A percentile compares a stretch with the other conserved stretches of the same genome.
Conservation (phyloP, 441 rosid genomes). For the Gossypium schwendimanii region DNA sequence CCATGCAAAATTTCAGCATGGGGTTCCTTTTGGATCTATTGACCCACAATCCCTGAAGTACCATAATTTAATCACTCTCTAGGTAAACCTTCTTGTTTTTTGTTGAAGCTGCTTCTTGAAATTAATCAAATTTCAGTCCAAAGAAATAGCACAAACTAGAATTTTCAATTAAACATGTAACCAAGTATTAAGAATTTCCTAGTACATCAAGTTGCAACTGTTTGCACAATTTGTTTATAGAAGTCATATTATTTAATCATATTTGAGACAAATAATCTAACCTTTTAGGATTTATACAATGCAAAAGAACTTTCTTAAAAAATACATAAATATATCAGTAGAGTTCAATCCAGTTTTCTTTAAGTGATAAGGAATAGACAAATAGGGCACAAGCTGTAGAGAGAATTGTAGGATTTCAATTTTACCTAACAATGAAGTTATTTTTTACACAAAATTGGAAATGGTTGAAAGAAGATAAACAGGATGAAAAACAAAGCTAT, state of each 20-base stretch:
- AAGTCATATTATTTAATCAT: not conserved
- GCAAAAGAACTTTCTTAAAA: not conserved
- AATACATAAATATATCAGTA: not conserved
- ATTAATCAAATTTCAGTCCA: not conserved
- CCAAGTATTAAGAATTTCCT: not conserved
- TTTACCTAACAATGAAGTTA: not conserved
- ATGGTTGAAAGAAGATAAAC: not conserved
- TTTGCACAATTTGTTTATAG: not conserved
- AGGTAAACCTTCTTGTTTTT: not conserved
- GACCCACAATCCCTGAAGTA: not conserved
- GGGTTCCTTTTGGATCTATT: not conserved
- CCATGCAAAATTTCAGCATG: not conserved
- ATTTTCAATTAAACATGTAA: not conserved
- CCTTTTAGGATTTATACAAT: not conserved
- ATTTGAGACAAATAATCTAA: not conserved
- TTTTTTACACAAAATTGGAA: not conserved
- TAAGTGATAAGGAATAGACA: not conserved
- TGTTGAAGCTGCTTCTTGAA: not conserved
- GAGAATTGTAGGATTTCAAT: not conserved
- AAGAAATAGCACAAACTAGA: not conserved
- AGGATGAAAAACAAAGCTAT: not conserved
- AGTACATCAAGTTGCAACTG: not conserved
- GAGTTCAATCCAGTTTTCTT: not conserved
- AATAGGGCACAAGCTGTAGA: not conserved
- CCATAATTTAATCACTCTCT: not conserved